Conservation (phyloP, 2,329 filamentous ascomycete genomes). For the Trichophaea hybrida region DNA sequence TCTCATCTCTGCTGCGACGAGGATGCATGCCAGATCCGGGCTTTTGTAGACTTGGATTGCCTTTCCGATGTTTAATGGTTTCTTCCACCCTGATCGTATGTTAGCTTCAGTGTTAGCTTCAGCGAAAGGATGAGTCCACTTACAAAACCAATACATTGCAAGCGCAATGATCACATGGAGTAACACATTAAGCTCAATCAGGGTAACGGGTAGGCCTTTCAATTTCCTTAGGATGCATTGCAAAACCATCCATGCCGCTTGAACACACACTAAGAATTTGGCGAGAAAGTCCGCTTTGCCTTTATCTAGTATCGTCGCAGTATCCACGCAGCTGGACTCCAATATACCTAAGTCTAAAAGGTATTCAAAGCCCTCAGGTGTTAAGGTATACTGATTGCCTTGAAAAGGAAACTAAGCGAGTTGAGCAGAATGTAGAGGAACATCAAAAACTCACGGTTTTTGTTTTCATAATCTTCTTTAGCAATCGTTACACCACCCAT, state of each 20-base stretch:
- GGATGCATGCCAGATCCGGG: neutral
- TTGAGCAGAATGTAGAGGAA: neutral
- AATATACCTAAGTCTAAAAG: neutral
- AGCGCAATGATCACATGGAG: slow-evolving; percentile 19
- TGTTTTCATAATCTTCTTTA: neutral
- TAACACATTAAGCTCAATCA: slow-evolving; percentile 23
- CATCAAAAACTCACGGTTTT: neutral
- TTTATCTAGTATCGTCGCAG: slow-evolving; percentile 23
- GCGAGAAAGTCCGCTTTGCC: slow-evolving; percentile 27
- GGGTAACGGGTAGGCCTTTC: slow-evolving; percentile 13
- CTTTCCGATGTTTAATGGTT: slow-evolving; percentile 22
- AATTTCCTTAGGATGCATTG: slow-evolving; percentile 16
- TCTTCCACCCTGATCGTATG: slow-evolving; percentile 25
- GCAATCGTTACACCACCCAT: slow-evolving; percentile 1
- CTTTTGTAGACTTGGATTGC: neutral
- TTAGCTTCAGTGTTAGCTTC: neutral
- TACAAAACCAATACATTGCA: slow-evolving; percentile 22
- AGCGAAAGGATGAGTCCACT: neutral
- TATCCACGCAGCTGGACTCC: neutral
- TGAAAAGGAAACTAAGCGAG: neutral
- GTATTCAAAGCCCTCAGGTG: slow-evolving; percentile 4
- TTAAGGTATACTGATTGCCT: neutral
- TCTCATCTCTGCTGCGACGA: neutral
- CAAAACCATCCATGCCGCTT: slow-evolving; percentile 19
- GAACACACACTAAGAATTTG: slow-evolving; percentile 22